Evolutionary conservation across 2,329 filamentous ascomycete species (phyloP), one percentile per base, ranked within the genome.

Genomic region (Fusarium sp.): DNA sequence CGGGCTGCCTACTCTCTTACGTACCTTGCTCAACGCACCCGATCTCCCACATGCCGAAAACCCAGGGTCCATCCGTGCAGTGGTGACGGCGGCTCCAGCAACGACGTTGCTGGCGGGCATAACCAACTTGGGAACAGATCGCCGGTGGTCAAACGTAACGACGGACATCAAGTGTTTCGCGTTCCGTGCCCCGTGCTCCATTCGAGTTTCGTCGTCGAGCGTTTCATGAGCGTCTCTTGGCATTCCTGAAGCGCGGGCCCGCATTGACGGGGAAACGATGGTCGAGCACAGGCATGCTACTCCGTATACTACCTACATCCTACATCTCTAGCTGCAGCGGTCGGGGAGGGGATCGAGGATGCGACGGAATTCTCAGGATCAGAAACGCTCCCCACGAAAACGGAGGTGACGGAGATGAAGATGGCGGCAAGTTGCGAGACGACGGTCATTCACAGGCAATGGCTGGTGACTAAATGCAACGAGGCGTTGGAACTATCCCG

Each of bases 201-300:
- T 56, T 36, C 61, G 45, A 45, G 68, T 71, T 71, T 75, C 75
- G 75, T 35, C 42, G 67, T 69, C 54, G 52, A 54, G 52, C 69
- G 75, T 77, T 77, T 77, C 69, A 77, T 71, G 68, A 50, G 56
- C 29, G 66, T 62, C 65, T 64, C 73, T 74, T 74, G 71, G 66
- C 67, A 60, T 70, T 74, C 69, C 65, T 71, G 71, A 69, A 68
- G 61, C 68, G 71, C 60, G 54, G 59, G 47, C 64, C 61, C 59
- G 54, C 35, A 74, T 74, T 65, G 70, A 71, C 71, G 71, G 63
- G 70, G 71, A 74, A 75, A 74, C 69, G 60, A 67, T 27, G 29
- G 50, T 31, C 29, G n/a, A 31, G 47, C 27, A 52, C 27, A 52
- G 47, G 47, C 45, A 50, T 16, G 10, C 36, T 11, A 25, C 25